Percentiles rank a stretch among this genome's conserved stretches.
Conservation (phyloP, 73 alveolate species). For the Paramecium caudatum region DNA sequence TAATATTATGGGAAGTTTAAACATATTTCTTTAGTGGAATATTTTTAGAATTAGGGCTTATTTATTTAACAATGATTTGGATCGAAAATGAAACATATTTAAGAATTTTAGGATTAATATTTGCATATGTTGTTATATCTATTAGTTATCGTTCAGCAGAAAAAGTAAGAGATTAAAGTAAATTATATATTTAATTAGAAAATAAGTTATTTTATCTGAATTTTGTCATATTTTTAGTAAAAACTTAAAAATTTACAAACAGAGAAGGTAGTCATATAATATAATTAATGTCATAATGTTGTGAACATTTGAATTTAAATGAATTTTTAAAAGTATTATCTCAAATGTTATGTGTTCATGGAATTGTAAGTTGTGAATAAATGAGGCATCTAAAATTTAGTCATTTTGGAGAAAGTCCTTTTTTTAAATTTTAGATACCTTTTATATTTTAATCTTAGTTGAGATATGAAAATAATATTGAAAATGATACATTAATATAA, state of each 20-base stretch:
- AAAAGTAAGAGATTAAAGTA: slow-evolving; percentile 68
- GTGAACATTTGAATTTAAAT: slow-evolving; percentile 23
- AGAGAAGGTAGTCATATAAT: slow-evolving; percentile 51
- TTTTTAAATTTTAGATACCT: slow-evolving; percentile 32
- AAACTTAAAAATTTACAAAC: slow-evolving; percentile 5
- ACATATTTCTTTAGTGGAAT: slow-evolving; percentile 52
- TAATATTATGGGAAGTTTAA: slow-evolving; percentile 38
- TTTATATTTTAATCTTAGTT: slow-evolving; percentile 56
- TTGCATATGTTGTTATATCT: slow-evolving; percentile 9
- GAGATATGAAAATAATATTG: slow-evolving; percentile 49
- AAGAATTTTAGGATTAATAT: slow-evolving; percentile 9
- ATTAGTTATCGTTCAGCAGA: slow-evolving; percentile 59
- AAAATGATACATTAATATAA: neutral
- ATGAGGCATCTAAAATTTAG: slow-evolving; percentile 49
- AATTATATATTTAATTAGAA: neutral
- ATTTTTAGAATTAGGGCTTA: neutral
- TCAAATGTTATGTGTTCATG: slow-evolving; percentile 28
- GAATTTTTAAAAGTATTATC: slow-evolving; percentile 58
- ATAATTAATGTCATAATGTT: slow-evolving; percentile 25
- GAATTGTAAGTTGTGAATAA: slow-evolving; percentile 42
- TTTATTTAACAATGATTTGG: slow-evolving; percentile 59
- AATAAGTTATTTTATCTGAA: slow-evolving; percentile 32
- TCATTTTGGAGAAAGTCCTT: slow-evolving; percentile 55
- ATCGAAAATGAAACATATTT: slow-evolving; percentile 12
- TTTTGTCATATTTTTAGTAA: slow-evolving; percentile 37